Evolutionary conservation across 2,329 filamentous ascomycete genomes (phyloP), one percentile per base, ranked within the genome.

Genomic region (Trichoderma polysporum): DNA sequence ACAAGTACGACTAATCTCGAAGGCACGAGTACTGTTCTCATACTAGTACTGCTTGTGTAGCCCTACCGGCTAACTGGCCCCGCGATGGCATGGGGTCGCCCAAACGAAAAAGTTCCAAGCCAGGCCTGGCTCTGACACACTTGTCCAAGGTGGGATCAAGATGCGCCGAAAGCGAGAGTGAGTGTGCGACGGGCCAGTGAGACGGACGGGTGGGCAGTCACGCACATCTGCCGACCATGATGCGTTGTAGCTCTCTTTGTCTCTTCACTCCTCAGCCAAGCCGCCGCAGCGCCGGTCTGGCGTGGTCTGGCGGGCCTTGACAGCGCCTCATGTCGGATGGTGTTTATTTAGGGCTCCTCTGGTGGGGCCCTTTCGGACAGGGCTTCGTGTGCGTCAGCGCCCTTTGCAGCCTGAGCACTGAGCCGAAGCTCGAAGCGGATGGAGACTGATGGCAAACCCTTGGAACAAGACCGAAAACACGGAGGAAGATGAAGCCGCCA

Each of bases 41-140:
- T 17, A 29, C 45, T 22, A 12, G 33, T 39, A 50, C n/a, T n/a
- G n/a, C n/a, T n/a, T n/a, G n/a, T 53, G 57, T 57, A 67, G 65
- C 65, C 65, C 65, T 67, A 67, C 65, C 65, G 54, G 63, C 63
- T 66, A 59, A 25, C 63, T 63, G 45, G 33, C 19, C 37, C 59
- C 47, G 27, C 59, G 49, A 63, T 53, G 63, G 49, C 13, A 47
- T 49, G 52, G 52, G 33, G 33, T 19, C 19, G 41, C 33, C 52
- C 27, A 17, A 27, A 13, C 2, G 19, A 45, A 50, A 66, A 39
- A 66, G 45, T 41, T 39, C 63, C 63, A 27, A 50, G 27, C 17
- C 49, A 53, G 27, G 35, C 17, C 60, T 25, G 47, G 56, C 39
- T 47, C 27, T 31, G 37, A 45, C 25, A 39, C 59, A 62, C 59